Evolutionary conservation across 176 grass and related monocot genomes (phyloP), one percentile per base, ranked within the genome.

Genomic region (Avena eriantha): DNA sequence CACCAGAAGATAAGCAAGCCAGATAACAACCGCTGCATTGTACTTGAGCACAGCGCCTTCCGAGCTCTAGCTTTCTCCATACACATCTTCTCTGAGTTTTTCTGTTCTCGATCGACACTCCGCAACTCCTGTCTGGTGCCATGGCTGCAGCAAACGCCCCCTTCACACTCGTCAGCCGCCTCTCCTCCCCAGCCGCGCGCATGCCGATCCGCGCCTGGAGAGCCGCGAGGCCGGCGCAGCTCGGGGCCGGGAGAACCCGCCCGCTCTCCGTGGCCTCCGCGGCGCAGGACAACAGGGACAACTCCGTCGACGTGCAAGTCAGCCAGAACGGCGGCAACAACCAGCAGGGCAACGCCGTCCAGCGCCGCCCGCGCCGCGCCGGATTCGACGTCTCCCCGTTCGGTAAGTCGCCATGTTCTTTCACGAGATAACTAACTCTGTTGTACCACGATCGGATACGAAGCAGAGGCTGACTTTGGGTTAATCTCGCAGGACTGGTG

Each of bases 241-340:
- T 72, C 26, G 82, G 16, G 35, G 22, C 66, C 35, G 83, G 80
- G 36, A 88, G 85, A 34, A 24, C 73, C 2, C 85, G 87, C 7
- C 80, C 70, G 9, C 81, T 94, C 33, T 64, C 80, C 53, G 69
- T 72, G 74, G 88, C 92, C 14, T 78, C 85, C 18, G 89, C 92
- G 19, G 65, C 59, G 67, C 89, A 87, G 31, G 91, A 95, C 66
- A 97, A 80, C 77, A 85, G 80, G 45, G 93, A 97, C 26, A 73
- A 77, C 91, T 89, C 88, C 19, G 71, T 95, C 72, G 87, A 91
- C 31, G 88, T 98, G 3, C 92, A 82, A 9, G 84, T 94, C 14
- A 72, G 77, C 60, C 79, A 89, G 63, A 56, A 92, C 76, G 77
- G 14, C 0, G 76, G 73, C 33, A 79, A 59, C 48, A 79, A 39